phyloP scores from a whole-genome alignment of 495 filamentous ascomycete species.

The Oidiodendron maius region DNA sequence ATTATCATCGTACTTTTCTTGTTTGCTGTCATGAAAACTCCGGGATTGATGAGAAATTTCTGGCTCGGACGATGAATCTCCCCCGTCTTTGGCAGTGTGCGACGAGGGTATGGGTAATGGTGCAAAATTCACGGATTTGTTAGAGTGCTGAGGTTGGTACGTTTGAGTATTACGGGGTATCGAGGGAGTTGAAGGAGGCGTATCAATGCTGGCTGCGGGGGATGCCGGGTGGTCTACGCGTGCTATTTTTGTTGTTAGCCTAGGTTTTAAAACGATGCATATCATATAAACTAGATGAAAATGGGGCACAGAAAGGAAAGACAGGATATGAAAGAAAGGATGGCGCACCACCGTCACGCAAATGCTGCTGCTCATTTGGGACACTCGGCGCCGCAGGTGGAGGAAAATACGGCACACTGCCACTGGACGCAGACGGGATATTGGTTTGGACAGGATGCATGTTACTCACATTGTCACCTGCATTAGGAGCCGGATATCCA shows the following conservation, averaged over 20 bases:
- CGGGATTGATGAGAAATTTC: constrained; percentile 36
- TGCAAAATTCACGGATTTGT: constrained; percentile 23
- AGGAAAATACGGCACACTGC: constrained; percentile 17
- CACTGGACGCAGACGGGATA: constrained; percentile 1
- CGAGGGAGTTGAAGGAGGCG: constrained; percentile 6
- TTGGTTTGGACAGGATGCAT: constrained; percentile 1
- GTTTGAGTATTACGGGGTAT: background rate
- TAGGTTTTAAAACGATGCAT: too few relatives aligned
- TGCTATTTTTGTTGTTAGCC: background rate
- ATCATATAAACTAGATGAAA: too few relatives aligned
- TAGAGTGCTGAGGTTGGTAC: background rate
- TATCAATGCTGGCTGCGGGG: background rate
- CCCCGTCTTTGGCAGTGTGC: constrained; percentile 6
- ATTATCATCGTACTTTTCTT: too few relatives aligned
- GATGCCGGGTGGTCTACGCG: constrained; percentile 10
- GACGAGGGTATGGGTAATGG: constrained; percentile 22
- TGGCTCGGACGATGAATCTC: constrained; percentile 23
- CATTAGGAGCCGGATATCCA: constrained; percentile 15
- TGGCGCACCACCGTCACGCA: constrained; percentile 21
- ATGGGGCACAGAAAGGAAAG: too few relatives aligned
- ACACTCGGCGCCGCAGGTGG: constrained; percentile 19
- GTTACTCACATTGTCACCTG: constrained; percentile 28
- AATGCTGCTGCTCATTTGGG: constrained; percentile 12
- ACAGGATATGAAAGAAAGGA: constrained; percentile 7
- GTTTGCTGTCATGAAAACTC: constrained; percentile 32